phyloP scores from a whole-genome alignment of 2,329 filamentous ascomycete species.

The Hypocrella siamensis region DNA sequence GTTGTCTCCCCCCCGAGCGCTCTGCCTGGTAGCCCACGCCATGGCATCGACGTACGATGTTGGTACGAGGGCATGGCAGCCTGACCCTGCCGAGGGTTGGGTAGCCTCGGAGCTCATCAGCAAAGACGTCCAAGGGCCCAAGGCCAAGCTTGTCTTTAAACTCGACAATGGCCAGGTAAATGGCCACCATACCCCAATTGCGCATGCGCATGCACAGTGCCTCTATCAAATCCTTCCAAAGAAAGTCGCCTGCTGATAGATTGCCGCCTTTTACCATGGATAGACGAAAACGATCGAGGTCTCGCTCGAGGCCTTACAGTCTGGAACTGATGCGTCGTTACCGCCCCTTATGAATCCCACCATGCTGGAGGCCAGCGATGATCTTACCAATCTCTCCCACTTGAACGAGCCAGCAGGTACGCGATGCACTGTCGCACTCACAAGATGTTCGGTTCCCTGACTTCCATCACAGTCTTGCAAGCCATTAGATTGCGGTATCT shows the following conservation, averaged over 20 bases:
- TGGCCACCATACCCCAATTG: slow-evolving; percentile 3
- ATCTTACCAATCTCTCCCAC: slow-evolving; percentile 93
- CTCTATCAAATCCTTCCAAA: too few species aligned
- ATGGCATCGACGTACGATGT: slow-evolving; percentile 96
- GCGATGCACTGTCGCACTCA: slow-evolving; percentile 1
- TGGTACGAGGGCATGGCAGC: slow-evolving; percentile 96
- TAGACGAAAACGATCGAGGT: slow-evolving; percentile 71
- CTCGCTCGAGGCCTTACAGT: slow-evolving; percentile 58
- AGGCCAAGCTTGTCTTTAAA: slow-evolving; percentile 74
- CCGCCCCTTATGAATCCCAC: slow-evolving; percentile 95
- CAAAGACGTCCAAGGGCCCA: slow-evolving; percentile 71
- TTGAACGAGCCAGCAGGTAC: slow-evolving; percentile 93
- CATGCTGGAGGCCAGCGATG: slow-evolving; percentile 96
- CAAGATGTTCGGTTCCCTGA: not conserved
- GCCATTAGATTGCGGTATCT: slow-evolving; percentile 93
- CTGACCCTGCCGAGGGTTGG: slow-evolving; percentile 91
- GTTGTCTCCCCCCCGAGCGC: slow-evolving; percentile 2
- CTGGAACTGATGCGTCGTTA: slow-evolving; percentile 60
- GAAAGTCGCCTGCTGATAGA: too few species aligned
- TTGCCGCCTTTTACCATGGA: slow-evolving; percentile 1
- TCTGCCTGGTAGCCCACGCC: slow-evolving; percentile 11
- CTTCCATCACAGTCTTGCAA: slow-evolving; percentile 57
- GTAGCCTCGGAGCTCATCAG: slow-evolving; percentile 86
- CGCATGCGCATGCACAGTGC: not conserved
- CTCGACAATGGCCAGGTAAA: slow-evolving; percentile 83